phyloP scores from a whole-genome alignment of 768 basidiomycete species.

The Boletellus sp. region DNA sequence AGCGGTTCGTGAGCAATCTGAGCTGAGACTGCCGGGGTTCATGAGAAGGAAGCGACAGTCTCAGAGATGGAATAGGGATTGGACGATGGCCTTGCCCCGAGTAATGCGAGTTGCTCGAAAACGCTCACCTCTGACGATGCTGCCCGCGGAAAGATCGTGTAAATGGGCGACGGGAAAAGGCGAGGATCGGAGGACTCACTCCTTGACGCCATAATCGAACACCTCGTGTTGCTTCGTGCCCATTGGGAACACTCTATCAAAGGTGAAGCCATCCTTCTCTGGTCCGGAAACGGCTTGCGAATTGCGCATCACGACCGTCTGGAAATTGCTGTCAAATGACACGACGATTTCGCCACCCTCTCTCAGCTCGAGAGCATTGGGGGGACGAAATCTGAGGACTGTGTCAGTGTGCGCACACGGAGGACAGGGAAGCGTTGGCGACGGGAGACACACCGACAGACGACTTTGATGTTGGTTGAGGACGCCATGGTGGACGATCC shows the following conservation, averaged over 20 bases:
- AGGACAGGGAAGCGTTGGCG: slow-evolving; percentile 4
- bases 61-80: neutral
- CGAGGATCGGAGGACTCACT: slow-evolving; percentile 49
- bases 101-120: slow-evolving; percentile 1
- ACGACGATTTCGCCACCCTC: slow-evolving; percentile 90
- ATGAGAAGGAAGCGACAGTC: slow-evolving; percentile 3
- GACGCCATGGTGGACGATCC: slow-evolving; percentile 57
- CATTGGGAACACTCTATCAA: slow-evolving; percentile 95
- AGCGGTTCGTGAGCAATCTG: slow-evolving; percentile 17
- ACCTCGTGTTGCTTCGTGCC: slow-evolving; percentile 88
- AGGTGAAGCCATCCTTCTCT: slow-evolving; percentile 96
- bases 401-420: slow-evolving; percentile 1
- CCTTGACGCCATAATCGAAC: slow-evolving; percentile 98
- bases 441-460: slow-evolving; percentile 80
- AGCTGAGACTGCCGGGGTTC: neutral
- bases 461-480: slow-evolving; percentile 93
- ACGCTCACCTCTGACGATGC: slow-evolving; percentile 81
- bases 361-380: slow-evolving; percentile 85
- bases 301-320: slow-evolving; percentile 77
- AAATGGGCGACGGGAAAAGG: slow-evolving; percentile 11
- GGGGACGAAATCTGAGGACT: slow-evolving; percentile 79
- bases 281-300: slow-evolving; percentile 69
- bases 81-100: neutral
- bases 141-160: slow-evolving; percentile 29
- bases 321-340: slow-evolving; percentile 80